phyloP scores from a whole-genome alignment of 441 rosid genomes.

The Breynia disticha region DNA sequence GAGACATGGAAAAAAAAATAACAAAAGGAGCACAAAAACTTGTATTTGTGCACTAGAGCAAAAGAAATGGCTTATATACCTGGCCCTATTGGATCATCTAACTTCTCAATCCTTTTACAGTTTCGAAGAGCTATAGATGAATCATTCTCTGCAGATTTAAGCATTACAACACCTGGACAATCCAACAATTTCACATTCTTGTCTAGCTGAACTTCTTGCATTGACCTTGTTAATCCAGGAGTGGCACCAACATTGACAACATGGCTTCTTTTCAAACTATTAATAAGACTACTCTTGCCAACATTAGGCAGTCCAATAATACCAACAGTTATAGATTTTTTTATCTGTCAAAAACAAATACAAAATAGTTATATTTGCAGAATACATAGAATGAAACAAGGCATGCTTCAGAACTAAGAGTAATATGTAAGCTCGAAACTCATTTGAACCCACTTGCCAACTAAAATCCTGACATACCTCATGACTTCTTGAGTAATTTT shows the following conservation, averaged over 20 bases:
- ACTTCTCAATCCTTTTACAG: slow-evolving; percentile 90
- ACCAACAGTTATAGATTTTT: slow-evolving; percentile 88
- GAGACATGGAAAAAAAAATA: too few species aligned
- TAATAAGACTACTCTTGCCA: slow-evolving; percentile 96
- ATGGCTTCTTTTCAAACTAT: slow-evolving; percentile 90
- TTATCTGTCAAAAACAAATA: slow-evolving; percentile 45
- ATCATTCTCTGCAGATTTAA: slow-evolving; percentile 60
- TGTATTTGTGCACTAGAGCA: neutral
- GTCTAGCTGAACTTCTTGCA: slow-evolving; percentile 97
- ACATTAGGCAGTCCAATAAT: slow-evolving; percentile 93
- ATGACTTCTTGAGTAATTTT: slow-evolving; percentile 90
- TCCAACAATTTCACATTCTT: slow-evolving; percentile 82
- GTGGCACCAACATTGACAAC: slow-evolving; percentile 93
- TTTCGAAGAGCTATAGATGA: slow-evolving; percentile 76
- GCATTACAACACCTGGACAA: slow-evolving; percentile 98
- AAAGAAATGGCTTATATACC: slow-evolving; percentile 32
- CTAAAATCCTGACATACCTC: slow-evolving; percentile 35
- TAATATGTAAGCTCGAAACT: neutral
- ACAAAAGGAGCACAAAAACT: neutral
- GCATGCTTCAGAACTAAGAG: slow-evolving; percentile 4
- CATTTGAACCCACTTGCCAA: too few species aligned
- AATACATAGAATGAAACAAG: neutral
- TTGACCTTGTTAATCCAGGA: slow-evolving; percentile 84
- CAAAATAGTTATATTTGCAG: neutral
- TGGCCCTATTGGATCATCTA: slow-evolving; percentile 88